phyloP scores from a whole-genome alignment of 2,329 filamentous ascomycete genomes.

The Colletotrichum viniferum region DNA sequence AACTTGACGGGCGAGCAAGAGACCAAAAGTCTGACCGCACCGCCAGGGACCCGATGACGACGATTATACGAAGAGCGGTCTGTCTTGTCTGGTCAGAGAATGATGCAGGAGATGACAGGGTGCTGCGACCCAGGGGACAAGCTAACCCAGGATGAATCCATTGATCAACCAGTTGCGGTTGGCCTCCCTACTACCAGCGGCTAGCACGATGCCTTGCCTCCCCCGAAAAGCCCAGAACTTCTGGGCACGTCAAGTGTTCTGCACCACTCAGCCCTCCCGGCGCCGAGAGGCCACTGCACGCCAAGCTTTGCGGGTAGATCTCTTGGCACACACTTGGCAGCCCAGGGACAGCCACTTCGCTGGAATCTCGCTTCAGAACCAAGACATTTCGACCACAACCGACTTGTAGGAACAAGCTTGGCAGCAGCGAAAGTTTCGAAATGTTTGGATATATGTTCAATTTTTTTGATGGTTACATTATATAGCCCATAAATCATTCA shows the following conservation, averaged over 20 bases:
- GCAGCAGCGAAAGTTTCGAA: not conserved
- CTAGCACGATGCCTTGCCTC: not conserved
- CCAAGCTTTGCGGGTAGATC: conserved; percentile 20
- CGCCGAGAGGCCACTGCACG: not conserved
- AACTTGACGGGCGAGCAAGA: not conserved
- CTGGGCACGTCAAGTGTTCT: not conserved
- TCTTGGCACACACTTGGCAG: conserved; percentile 17
- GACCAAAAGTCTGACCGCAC: not conserved
- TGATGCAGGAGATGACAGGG: not conserved
- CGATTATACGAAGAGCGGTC: not conserved
- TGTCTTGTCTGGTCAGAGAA: not conserved
- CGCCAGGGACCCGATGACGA: not conserved
- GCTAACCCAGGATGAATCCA: not conserved
- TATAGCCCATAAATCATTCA: not conserved
- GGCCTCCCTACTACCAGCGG: not conserved
- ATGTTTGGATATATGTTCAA: not conserved
- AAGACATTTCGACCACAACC: not conserved
- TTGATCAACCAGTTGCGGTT: not conserved
- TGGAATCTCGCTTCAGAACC: not conserved
- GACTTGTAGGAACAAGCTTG: not conserved
- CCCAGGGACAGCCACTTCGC: not conserved
- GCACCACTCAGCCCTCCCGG: not conserved
- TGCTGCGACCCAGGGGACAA: not conserved
- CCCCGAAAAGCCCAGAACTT: not conserved
- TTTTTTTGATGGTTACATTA: not conserved